Conservation (phyloP, 2,329 filamentous ascomycete species). For the Penicillium sp. region DNA sequence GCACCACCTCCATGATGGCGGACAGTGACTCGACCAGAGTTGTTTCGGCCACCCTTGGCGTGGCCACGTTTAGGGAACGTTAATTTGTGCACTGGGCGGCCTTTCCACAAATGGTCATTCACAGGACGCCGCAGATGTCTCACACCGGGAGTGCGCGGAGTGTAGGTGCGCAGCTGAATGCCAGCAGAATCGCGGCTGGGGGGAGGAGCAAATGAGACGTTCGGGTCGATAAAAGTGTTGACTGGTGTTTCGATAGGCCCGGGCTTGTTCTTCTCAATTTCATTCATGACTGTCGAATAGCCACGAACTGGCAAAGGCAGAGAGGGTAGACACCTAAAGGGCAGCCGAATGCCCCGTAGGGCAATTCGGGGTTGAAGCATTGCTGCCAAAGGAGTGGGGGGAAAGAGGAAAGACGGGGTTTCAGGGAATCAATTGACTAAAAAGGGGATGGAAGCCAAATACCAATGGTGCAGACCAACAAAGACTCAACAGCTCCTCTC, state of each 20-base stretch:
- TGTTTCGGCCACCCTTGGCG: slow-evolving; percentile 87
- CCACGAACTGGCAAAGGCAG: slow-evolving; percentile 45
- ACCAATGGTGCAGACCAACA: slow-evolving; percentile 6
- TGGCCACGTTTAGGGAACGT: slow-evolving; percentile 93
- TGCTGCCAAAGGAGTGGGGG: slow-evolving; percentile 10
- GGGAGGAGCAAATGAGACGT: slow-evolving; percentile 46
- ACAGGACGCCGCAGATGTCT: slow-evolving; percentile 88
- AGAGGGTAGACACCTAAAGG: slow-evolving; percentile 47
- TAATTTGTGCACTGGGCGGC: slow-evolving; percentile 74
- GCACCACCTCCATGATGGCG: slow-evolving; percentile 89
- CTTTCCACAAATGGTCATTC: slow-evolving; percentile 97
- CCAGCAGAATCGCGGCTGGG: slow-evolving; percentile 42
- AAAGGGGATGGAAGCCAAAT: neutral
- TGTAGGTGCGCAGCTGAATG: slow-evolving; percentile 74
- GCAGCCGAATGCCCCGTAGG: slow-evolving; percentile 50
- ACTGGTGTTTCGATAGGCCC: slow-evolving; percentile 30
- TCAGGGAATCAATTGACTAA: neutral
- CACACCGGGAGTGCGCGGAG: slow-evolving; percentile 85
- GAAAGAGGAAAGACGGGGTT: neutral
- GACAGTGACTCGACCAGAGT: slow-evolving; percentile 79
- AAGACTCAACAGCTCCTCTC: slow-evolving; percentile 1
- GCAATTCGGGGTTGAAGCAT: slow-evolving; percentile 69
- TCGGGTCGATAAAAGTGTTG: slow-evolving; percentile 28
- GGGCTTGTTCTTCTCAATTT: slow-evolving; percentile 32
- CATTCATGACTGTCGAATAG: slow-evolving; percentile 52